Percentiles rank a stretch among this genome's conserved stretches.
Conservation (phyloP, 1,284 basidiomycete genomes). For the Wolfiporia cocos region DNA sequence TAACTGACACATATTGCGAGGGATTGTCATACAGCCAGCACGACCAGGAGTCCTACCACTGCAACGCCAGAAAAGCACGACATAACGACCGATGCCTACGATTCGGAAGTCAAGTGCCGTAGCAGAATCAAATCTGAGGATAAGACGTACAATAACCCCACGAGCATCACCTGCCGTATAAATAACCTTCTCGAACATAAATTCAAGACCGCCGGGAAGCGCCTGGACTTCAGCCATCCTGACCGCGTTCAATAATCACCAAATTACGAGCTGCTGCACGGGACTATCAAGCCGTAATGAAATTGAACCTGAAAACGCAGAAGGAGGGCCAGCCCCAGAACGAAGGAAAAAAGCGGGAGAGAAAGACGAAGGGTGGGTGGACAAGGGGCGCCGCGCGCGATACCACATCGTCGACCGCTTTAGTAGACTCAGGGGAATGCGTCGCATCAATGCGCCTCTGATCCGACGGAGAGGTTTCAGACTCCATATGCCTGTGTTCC, state of each 20-base stretch:
- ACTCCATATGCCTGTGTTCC: background rate
- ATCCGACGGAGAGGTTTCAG: background rate
- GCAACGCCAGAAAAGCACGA: constrained; percentile 21
- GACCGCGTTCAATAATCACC: constrained; percentile 5
- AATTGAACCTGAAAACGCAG: constrained; percentile 5
- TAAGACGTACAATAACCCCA: constrained; percentile 14
- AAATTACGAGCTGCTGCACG: constrained; percentile 5
- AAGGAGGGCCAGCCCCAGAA: constrained; percentile 8
- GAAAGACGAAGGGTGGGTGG: background rate
- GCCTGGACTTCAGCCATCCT: constrained; percentile 5
- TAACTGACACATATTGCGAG: background rate
- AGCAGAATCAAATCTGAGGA: background rate
- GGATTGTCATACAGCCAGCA: constrained; percentile 19
- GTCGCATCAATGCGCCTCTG: background rate
- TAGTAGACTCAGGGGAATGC: background rate
- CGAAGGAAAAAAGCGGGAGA: constrained; percentile 2
- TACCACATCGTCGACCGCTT: background rate
- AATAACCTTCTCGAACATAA: constrained; percentile 5
- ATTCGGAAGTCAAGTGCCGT: background rate
- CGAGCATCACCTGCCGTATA: constrained; percentile 11
- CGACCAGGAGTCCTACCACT: constrained; percentile 16
- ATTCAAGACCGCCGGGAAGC: constrained; percentile 5
- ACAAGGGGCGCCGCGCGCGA: background rate
- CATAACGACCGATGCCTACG: constrained; percentile 19
- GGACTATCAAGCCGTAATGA: constrained; percentile 6